phyloP scores from a whole-genome alignment of 2,329 filamentous ascomycete species.

The Alternaria triticimaculans region DNA sequence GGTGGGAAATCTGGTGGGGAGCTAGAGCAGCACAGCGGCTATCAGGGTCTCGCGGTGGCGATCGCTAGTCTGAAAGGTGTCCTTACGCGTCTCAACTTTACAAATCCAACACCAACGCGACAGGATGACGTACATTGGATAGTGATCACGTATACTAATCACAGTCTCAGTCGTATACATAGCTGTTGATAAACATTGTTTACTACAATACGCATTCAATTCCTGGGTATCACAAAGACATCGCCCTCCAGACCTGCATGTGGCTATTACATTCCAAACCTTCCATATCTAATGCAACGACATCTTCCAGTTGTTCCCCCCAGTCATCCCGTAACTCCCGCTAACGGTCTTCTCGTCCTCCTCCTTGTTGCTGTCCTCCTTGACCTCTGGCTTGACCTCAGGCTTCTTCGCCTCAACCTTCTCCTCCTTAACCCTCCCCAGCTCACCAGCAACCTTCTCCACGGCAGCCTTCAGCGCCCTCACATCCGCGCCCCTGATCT shows the following conservation, averaged over 20 bases:
- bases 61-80: constrained; percentile 40
- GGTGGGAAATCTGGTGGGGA: constrained; percentile 20
- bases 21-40: constrained; percentile 20
- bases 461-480: constrained; percentile 33
- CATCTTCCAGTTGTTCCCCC: constrained; percentile 39
- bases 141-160: neutral
- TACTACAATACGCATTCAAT: neutral
- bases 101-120: constrained; percentile 25
- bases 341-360: constrained; percentile 40
- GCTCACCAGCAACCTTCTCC: constrained; percentile 25
- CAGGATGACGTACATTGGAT: neutral
- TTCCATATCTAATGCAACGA: constrained; percentile 19
- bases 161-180: neutral
- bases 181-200: neutral
- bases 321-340: constrained; percentile 44
- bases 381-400: constrained; percentile 3
- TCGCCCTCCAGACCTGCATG: neutral
- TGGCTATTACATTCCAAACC: neutral
- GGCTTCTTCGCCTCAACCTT: constrained; percentile 16
- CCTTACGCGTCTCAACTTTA: constrained; percentile 29
- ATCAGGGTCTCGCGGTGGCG: constrained; percentile 25
- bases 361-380: constrained; percentile 8
- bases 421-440: constrained; percentile 10
- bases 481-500: constrained; percentile 40
- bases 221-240: neutral